Conservation (phyloP, 129 eudicot species). For the Lactuca sativa region DNA sequence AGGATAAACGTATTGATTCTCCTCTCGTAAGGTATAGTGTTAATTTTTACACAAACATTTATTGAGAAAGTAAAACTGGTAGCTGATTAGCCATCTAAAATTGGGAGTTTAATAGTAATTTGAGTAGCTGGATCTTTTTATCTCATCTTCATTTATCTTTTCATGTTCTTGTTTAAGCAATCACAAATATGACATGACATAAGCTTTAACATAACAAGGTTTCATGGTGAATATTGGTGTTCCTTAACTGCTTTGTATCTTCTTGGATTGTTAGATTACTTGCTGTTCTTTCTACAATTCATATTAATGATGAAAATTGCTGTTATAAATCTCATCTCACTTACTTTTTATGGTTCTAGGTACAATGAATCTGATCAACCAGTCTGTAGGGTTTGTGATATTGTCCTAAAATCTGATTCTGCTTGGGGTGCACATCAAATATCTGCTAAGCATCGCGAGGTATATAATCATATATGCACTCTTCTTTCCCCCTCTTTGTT, state of each 20-base stretch:
- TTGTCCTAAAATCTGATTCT: constrained; percentile 80
- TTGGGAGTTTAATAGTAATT: background rate
- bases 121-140: too few species aligned
- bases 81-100: background rate
- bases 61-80: background rate
- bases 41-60: background rate
- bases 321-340: background rate
- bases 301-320: background rate
- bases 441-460: constrained; percentile 94
- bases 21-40: constrained; percentile 77
- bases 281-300: background rate
- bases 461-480: background rate
- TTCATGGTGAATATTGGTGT: background rate
- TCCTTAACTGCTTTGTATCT: background rate
- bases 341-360: constrained; percentile 43
- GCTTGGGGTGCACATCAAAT: constrained; percentile 85
- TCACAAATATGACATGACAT: constrained; percentile 6
- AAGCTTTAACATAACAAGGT: background rate
- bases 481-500: background rate
- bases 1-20: constrained; percentile 71
- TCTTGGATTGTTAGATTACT: constrained; percentile 1
- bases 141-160: background rate
- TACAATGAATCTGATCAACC: constrained; percentile 84
- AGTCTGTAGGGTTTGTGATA: constrained; percentile 85
- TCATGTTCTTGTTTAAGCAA: background rate